phyloP scores from a whole-genome alignment of 225 moss, liverwort and hornwort species.

The Straminergon stramineum region DNA sequence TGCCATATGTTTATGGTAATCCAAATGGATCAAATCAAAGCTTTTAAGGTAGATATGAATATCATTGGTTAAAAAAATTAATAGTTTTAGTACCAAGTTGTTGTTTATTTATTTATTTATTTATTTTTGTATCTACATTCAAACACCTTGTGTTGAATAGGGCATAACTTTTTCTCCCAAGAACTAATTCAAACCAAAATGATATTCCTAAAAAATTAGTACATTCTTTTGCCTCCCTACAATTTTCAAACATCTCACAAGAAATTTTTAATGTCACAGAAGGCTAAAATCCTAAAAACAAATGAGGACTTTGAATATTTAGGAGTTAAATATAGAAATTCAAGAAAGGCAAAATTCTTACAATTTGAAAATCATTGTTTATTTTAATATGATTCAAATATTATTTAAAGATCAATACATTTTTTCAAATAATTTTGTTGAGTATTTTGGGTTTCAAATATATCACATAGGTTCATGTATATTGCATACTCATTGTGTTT shows the following conservation, averaged over 20 bases:
- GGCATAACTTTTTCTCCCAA: fast-evolving
- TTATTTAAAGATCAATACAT: neutral
- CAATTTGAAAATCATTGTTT: neutral
- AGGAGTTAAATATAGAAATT: neutral
- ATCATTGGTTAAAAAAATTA: too few species aligned
- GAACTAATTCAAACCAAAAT: neutral
- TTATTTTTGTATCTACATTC: too few species aligned
- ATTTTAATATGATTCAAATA: neutral
- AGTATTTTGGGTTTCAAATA: neutral
- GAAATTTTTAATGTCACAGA: neutral
- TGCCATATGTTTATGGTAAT: too few species aligned
- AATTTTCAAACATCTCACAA: neutral
- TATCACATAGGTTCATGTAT: neutral
- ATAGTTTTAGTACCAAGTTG: neutral
- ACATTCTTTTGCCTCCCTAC: neutral
- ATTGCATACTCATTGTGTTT: neutral
- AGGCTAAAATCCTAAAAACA: neutral
- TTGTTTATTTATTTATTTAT: too few species aligned
- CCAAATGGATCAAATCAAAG: too few species aligned
- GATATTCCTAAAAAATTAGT: fast-evolving
- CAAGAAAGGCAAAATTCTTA: neutral
- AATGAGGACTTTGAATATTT: too few species aligned
- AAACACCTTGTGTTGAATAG: fast-evolving
- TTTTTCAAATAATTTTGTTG: too few species aligned
- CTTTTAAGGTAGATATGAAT: neutral